phyloP scores from a whole-genome alignment of 257 asterid genomes.

The Pogostemon cablin region DNA sequence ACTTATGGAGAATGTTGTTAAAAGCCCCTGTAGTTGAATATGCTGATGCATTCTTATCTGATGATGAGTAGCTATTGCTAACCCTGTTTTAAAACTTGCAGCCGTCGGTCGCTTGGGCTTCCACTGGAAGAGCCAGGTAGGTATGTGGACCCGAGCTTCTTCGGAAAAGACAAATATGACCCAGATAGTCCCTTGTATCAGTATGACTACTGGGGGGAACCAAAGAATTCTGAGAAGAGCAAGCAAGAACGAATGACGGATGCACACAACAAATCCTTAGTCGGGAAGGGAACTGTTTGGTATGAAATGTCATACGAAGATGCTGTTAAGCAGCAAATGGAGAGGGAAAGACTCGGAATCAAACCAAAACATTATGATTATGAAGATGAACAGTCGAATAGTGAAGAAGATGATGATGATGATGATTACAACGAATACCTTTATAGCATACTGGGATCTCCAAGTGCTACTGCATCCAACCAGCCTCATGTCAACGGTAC shows the following conservation, averaged over 20 bases:
- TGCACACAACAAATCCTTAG: conserved; percentile 87
- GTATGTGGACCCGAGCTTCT: conserved; percentile 65
- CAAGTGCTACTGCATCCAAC: conserved; percentile 45
- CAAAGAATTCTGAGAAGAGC: conserved; percentile 95
- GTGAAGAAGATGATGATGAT: conserved; percentile 41
- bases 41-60: not conserved
- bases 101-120: conserved; percentile 91
- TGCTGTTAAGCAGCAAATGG: conserved; percentile 63
- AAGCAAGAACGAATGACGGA: conserved; percentile 81
- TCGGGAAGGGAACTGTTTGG: conserved; percentile 93
- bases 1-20: not conserved
- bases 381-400: conserved; percentile 37
- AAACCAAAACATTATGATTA: conserved; percentile 52
- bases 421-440: conserved; percentile 61
- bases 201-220: conserved; percentile 98
- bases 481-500: conserved; percentile 95
- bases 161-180: conserved; percentile 88
- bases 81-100: conserved; percentile 40
- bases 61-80: not conserved
- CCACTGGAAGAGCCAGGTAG: conserved; percentile 92
- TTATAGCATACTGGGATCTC: conserved; percentile 73
- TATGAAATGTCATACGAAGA: conserved; percentile 94
- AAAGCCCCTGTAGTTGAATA: not conserved
- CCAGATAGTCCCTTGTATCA: conserved; percentile 80
- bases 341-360: conserved; percentile 72